Percentiles rank a stretch among this genome's conserved stretches.
Conservation (phyloP, 257 asterid species). For the Penstemon barbatus region DNA sequence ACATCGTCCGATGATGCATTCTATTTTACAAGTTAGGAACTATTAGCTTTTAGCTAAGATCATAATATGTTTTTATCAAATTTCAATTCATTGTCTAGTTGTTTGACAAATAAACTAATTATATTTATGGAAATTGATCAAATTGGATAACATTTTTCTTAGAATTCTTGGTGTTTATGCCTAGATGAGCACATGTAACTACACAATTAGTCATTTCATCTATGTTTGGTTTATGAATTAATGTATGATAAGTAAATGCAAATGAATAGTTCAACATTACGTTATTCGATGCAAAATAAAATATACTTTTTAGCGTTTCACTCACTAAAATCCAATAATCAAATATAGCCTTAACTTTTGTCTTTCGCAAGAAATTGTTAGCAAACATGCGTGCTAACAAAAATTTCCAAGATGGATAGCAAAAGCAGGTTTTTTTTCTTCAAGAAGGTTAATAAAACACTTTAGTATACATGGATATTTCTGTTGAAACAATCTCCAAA, state of each 20-base stretch:
- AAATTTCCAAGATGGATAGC: not conserved
- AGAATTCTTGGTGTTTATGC: not conserved
- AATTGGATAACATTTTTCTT: not conserved
- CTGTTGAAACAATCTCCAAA: constrained; percentile 6
- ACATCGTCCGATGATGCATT: not conserved
- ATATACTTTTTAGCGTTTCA: too few species aligned
- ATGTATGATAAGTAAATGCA: too few species aligned
- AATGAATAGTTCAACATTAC: too few species aligned
- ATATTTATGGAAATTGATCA: not conserved
- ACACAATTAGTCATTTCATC: not conserved
- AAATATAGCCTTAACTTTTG: too few species aligned
- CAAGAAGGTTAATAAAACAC: not conserved
- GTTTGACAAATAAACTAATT: not conserved
- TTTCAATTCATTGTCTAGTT: not conserved
- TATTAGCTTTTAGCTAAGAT: not conserved
- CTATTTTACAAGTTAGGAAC: not conserved
- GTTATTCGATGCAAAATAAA: too few species aligned
- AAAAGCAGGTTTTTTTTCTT: not conserved
- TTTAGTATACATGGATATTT: not conserved
- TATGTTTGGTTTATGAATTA: too few species aligned
- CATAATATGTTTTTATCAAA: not conserved
- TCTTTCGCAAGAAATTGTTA: too few species aligned
- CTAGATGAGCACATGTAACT: not conserved
- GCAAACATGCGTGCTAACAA: not conserved
- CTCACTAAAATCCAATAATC: too few species aligned